Evolutionary conservation across 345 rosid species (phyloP).

Genomic region (Citrus trifoliata): DNA sequence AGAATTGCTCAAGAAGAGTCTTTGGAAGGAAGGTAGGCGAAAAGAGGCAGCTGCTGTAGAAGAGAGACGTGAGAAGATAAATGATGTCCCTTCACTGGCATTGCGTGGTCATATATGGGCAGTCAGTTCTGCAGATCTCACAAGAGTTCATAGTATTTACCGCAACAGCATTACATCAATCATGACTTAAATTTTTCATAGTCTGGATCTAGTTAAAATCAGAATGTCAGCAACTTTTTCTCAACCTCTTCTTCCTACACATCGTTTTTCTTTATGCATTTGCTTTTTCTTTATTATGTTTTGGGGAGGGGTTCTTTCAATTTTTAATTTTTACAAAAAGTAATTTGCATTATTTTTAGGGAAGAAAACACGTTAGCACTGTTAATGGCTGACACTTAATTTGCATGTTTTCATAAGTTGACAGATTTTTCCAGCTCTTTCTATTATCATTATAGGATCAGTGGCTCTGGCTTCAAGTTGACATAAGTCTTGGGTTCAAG

Average conservation of each 20-base stretch:
- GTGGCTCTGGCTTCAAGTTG: neutral
- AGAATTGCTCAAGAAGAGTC: slow-evolving; percentile 79
- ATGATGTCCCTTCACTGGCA: slow-evolving; percentile 46
- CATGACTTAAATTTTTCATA: slow-evolving; percentile 9
- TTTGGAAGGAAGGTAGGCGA: slow-evolving; percentile 90
- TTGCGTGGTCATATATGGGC: slow-evolving; percentile 76
- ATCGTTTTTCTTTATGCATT: neutral
- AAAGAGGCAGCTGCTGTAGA: slow-evolving; percentile 81
- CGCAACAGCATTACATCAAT: slow-evolving; percentile 35
- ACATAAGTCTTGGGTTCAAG: neutral
- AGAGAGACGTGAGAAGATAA: slow-evolving; percentile 44
- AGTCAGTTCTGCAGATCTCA: slow-evolving; percentile 62
- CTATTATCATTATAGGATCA: neutral
- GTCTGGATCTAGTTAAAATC: neutral
- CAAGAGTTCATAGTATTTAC: slow-evolving; percentile 53
- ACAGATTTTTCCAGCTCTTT: neutral
- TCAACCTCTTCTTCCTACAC: neutral
- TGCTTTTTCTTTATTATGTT: neutral
- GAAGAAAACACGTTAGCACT: neutral
- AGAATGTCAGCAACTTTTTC: neutral
- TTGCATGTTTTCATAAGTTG: neutral
- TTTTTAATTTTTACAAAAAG: neutral
- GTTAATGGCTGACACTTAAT: neutral
- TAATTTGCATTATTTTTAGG: neutral
- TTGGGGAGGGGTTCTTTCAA: neutral